Conservation (phyloP, 257 asterid species). For the Solanum habrochaites region DNA sequence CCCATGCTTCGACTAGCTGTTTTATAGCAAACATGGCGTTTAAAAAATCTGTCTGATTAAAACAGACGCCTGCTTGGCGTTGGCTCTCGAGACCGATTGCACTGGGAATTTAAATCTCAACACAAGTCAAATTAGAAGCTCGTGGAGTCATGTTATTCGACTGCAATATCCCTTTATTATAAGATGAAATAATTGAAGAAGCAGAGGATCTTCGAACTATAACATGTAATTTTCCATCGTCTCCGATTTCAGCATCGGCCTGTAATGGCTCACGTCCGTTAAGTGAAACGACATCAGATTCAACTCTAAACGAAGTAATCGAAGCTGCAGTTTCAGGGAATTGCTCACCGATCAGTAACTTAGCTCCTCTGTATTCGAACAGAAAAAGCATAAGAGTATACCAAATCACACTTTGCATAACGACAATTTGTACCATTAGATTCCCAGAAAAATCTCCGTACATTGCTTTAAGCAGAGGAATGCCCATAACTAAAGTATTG, state of each 20-base stretch:
- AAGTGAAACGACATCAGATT: conserved; percentile 70
- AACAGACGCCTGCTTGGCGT: conserved; percentile 83
- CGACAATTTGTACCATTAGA: conserved; percentile 88
- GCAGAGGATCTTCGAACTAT: conserved; percentile 58
- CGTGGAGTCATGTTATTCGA: conserved; percentile 58
- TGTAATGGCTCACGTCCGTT: conserved; percentile 81
- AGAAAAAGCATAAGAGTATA: conserved; percentile 72
- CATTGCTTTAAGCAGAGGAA: conserved; percentile 81
- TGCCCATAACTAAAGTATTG: conserved; percentile 91
- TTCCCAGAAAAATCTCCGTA: conserved; percentile 83
- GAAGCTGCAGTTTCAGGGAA: conserved; percentile 87
- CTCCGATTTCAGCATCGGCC: conserved; percentile 83
- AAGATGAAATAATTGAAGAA: conserved; percentile 41
- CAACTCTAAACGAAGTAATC: conserved; percentile 67
- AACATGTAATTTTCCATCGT: conserved; percentile 80
- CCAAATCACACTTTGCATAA: conserved; percentile 83
- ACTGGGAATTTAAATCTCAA: conserved; percentile 85
- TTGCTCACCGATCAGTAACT: conserved; percentile 57
- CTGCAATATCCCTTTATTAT: conserved; percentile 23
- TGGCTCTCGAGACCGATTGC: conserved; percentile 77
- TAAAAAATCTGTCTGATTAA: conserved; percentile 76
- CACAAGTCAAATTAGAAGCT: conserved; percentile 75
- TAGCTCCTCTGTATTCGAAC: conserved; percentile 82
- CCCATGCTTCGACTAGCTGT: conserved; percentile 72
- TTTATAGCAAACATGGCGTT: conserved; percentile 68